Percentiles rank a stretch among this genome's conserved stretches.
These are phyloP conservation scores for Picea abies DNA, from an alignment of 83 land plant species.

Conservation along the genomic window DNA sequence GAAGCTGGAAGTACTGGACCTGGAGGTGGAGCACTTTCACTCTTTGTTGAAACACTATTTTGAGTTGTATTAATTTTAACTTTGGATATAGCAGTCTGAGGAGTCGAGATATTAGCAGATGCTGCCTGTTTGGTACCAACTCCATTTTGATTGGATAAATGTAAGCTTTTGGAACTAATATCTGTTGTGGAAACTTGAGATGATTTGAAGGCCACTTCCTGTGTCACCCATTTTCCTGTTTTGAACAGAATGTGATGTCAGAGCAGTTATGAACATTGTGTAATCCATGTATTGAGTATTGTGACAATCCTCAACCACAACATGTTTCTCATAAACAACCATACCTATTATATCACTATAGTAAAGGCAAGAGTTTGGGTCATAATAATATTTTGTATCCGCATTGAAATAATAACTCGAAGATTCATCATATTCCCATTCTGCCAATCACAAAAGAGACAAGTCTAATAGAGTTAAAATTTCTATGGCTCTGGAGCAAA, in stretches of 20 bases:
- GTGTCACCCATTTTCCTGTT: constrained; percentile 65
- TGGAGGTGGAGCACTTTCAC: constrained; percentile 42
- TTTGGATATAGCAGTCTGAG: not conserved
- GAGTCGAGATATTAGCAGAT: not conserved
- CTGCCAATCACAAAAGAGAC: constrained; percentile 36
- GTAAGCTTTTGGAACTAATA: not conserved
- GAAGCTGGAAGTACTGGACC: constrained; percentile 46
- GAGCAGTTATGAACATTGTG: not conserved
- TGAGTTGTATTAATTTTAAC: not conserved
- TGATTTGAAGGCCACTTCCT: constrained; percentile 42
- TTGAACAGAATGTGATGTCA: no score
- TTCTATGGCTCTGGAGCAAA: not conserved
- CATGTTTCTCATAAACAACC: not conserved
- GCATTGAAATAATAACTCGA: constrained; percentile 82
- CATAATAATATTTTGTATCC: constrained; percentile 69
- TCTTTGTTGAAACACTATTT: constrained; percentile 17
- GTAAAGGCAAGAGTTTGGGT: constrained; percentile 82
- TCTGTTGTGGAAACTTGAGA: constrained; percentile 21
- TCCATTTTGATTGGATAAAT: constrained; percentile 2
- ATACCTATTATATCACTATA: constrained; percentile 80
- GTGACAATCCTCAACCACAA: no score
- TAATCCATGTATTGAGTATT: not conserved
- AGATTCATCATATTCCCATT: constrained; percentile 72
- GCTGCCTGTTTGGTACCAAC: not conserved
- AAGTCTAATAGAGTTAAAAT: not conserved